Evolutionary conservation across 2,329 filamentous ascomycete species (phyloP), one percentile per base, ranked within the genome.

Genomic region (Epicoccum nigrum): DNA sequence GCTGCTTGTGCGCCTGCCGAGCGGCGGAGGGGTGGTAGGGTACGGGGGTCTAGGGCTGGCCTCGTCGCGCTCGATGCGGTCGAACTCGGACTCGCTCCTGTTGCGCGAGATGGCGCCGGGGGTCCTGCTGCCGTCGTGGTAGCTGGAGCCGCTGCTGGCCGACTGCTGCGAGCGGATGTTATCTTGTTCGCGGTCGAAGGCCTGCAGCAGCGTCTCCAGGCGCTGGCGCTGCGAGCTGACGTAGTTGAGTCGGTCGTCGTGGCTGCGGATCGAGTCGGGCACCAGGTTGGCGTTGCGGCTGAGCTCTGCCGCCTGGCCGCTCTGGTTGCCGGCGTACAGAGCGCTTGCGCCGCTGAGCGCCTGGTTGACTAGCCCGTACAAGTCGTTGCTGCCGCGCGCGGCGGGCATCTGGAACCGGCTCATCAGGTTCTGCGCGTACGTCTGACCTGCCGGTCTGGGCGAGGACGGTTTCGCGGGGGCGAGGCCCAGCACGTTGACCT

Each of bases 61-160:
- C 67, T 92, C 88, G 27, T 86, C 72, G 23, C 68, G 85, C 56
- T 94, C 89, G 60, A 95, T 90, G 70, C 90, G 89, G 67, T 96
- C 92, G 67, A 97, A 97, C 63, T 96, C 93, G 16, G 83, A 84
- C 69, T 96, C 92, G 71, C 90, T 95, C 58, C 86, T 86, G 67
- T 89, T 93, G 76, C 93, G 93, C 63, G 84, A 87, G 64, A 96
- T 75, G 21, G 16, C 21, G 7, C 41, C 32, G 5, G 51, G 45
- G 3, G 41, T 54, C 6, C 50, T 45, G 27, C 51, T 60, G 37
- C 60, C 59, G n/a, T 80, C 78, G 55, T 70, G 78, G 78, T 53
- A 77, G 71, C 23, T 59, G 50, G 75, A 77, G 43, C 80, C 74
- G 55, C 79, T 73, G 16, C 74, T 66, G 9, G 6, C 23, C 6